Percentiles rank a stretch among this genome's conserved stretches.
phyloP scores from a whole-genome alignment of 495 filamentous ascomycete species.

The Penicillium soppii region DNA sequence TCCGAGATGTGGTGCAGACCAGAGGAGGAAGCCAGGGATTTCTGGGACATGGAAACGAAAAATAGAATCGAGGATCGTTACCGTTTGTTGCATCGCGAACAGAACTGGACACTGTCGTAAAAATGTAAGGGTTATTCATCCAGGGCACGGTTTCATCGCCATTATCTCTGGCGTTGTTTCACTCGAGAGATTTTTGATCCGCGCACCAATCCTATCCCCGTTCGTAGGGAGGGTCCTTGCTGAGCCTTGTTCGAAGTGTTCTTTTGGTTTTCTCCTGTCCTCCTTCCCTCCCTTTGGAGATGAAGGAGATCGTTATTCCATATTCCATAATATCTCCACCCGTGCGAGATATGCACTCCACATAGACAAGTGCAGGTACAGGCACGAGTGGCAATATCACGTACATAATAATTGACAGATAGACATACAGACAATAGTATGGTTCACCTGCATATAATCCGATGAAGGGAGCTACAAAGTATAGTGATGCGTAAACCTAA shows the following conservation, averaged over 20 bases:
- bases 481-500: too few species aligned
- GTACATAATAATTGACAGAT: conserved; percentile 2
- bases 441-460: conserved; percentile 2
- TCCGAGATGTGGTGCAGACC: background rate
- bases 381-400: conserved; percentile 6
- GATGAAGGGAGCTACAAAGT: background rate
- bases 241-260: background rate
- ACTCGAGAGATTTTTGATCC: background rate
- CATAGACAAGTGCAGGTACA: background rate
- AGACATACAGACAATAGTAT: background rate
- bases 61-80: conserved; percentile 2
- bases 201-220: conserved; percentile 1
- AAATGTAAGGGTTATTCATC: conserved; percentile 7
- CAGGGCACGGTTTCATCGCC: background rate
- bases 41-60: background rate
- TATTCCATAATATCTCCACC: conserved; percentile 1
- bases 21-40: background rate
- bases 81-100: background rate
- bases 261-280: too few species aligned
- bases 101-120: background rate
- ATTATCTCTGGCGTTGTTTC: conserved; percentile 2
- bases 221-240: background rate
- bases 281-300: background rate
- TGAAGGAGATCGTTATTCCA: background rate
- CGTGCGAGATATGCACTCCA: conserved; percentile 6